Conservation (phyloP, 2,329 filamentous ascomycete genomes). For the Torrubiellomyces zombiae region DNA sequence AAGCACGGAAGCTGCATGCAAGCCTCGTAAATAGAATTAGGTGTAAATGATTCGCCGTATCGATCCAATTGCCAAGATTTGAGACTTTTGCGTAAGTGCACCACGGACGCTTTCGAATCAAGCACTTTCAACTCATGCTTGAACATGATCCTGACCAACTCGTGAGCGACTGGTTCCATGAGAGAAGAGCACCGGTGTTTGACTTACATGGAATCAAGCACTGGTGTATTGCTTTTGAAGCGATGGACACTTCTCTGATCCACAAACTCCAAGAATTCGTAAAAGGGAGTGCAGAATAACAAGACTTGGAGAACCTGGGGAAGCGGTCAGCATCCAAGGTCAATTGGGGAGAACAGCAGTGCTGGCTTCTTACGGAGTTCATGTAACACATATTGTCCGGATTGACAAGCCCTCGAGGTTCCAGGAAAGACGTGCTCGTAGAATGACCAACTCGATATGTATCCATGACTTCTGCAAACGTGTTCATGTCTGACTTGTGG, state of each 20-base stretch:
- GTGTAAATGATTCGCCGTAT: constrained; percentile 80
- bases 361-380: constrained; percentile 67
- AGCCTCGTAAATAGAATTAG: constrained; percentile 89
- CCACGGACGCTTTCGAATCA: constrained; percentile 57
- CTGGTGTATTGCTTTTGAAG: constrained; percentile 87
- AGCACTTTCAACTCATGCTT: constrained; percentile 83
- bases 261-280: constrained; percentile 79
- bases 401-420: constrained; percentile 87
- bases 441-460: constrained; percentile 51
- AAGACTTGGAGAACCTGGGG: constrained; percentile 80
- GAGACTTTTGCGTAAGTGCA: constrained; percentile 55
- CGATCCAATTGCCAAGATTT: constrained; percentile 76
- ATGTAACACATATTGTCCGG: constrained; percentile 99
- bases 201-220: constrained; percentile 82
- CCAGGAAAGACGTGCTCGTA: constrained; percentile 62
- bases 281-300: constrained; percentile 86
- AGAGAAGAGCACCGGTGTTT: background rate
- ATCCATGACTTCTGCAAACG: constrained; percentile 61
- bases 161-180: background rate
- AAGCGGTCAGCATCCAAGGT: constrained; percentile 15
- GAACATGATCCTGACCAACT: constrained; percentile 68
- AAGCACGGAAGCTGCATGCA: constrained; percentile 79
- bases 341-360: background rate
- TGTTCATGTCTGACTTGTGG: constrained; percentile 23
- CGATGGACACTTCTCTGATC: constrained; percentile 71